phyloP scores from a whole-genome alignment of 352 stramenopile genomes.

The Porosira glacialis region DNA sequence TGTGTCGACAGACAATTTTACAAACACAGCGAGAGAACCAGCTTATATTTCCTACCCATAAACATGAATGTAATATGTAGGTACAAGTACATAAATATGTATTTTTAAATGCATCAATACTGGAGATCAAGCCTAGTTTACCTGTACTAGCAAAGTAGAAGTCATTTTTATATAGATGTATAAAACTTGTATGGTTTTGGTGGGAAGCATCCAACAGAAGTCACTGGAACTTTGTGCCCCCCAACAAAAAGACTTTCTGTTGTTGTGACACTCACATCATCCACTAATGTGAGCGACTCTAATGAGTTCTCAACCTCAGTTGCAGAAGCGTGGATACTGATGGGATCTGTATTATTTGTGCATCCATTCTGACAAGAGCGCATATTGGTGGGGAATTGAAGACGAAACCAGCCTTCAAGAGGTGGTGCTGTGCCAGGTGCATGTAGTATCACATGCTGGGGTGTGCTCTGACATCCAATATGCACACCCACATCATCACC shows the following conservation, averaged over 20 bases:
- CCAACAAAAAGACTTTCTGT: slow-evolving; percentile 38
- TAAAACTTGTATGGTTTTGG: too few species aligned
- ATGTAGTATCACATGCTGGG: slow-evolving; percentile 28
- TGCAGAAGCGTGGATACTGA: slow-evolving; percentile 62
- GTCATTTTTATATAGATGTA: too few species aligned
- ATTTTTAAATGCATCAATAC: too few species aligned
- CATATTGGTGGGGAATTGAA: slow-evolving; percentile 65
- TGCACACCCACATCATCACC: slow-evolving; percentile 16
- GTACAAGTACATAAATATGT: too few species aligned
- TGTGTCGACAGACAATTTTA: too few species aligned
- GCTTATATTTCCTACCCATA: too few species aligned
- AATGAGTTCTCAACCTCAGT: slow-evolving; percentile 75
- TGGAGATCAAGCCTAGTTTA: too few species aligned
- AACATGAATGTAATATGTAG: too few species aligned
- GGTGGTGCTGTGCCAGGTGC: slow-evolving; percentile 28
- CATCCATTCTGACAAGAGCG: slow-evolving; percentile 32
- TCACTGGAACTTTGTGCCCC: slow-evolving; percentile 57
- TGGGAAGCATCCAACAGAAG: too few species aligned
- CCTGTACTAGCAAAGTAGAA: too few species aligned
- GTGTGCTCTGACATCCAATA: slow-evolving; percentile 14
- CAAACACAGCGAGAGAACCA: too few species aligned
- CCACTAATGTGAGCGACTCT: slow-evolving; percentile 73
- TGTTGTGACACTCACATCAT: slow-evolving; percentile 72
- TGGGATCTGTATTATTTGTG: slow-evolving; percentile 57
- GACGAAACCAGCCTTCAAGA: slow-evolving; percentile 74